Evolutionary conservation across 371 early-diverging fungal species (phyloP).

Genomic region (Quaeritorhiza haematococci): DNA sequence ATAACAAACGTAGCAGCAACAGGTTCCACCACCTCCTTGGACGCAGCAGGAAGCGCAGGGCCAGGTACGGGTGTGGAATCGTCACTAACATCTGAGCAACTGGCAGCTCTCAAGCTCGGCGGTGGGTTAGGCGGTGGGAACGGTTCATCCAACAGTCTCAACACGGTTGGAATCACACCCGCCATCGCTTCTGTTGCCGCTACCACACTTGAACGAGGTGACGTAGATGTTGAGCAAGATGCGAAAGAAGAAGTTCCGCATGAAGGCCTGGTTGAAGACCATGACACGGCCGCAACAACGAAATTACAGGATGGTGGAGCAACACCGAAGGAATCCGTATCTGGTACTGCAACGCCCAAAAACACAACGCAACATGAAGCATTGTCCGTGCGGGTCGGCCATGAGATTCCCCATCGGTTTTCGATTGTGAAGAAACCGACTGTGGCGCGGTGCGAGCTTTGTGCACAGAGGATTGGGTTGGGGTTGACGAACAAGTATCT

Average conservation of each 20-base stretch:
- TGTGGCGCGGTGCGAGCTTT: conserved; percentile 15
- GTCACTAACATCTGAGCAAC: no score
- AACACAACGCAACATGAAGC: background rate
- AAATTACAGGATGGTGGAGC: background rate
- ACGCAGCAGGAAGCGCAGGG: background rate
- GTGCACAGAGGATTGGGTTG: conserved; percentile 14
- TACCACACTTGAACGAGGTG: background rate
- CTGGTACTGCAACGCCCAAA: background rate
- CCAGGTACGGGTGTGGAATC: background rate
- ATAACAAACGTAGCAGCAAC: background rate
- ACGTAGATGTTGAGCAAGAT: background rate
- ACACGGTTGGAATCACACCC: no score
- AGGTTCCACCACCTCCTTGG: background rate
- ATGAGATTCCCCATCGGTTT: conserved; percentile 17
- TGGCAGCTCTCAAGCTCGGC: no score
- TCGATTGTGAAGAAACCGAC: conserved; percentile 12
- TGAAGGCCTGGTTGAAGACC: background rate
- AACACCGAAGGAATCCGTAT: background rate
- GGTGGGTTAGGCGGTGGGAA: background rate
- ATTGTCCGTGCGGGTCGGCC: conserved; percentile 7
- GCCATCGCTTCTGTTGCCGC: no score
- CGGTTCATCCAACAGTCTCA: background rate
- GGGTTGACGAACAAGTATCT: conserved; percentile 10
- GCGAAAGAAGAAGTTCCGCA: background rate
- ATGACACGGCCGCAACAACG: background rate